A percentile compares a stretch with the other conserved stretches of the same genome.
Conservation (phyloP, 306 rosid genomes). For the Gleditsia sinensis region DNA sequence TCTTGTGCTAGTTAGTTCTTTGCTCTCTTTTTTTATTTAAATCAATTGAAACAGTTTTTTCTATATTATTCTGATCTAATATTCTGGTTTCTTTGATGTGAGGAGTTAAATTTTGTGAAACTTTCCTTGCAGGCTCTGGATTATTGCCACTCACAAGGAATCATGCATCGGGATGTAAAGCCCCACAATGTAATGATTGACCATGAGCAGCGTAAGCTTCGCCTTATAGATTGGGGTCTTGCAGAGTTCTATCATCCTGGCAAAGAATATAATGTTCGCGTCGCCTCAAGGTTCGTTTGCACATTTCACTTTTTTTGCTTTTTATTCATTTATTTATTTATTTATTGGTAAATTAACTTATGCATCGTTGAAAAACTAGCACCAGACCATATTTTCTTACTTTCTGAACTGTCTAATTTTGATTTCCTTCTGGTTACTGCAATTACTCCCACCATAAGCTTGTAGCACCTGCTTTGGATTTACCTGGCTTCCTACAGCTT, state of each 20-base stretch:
- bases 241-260: slow-evolving; percentile 65
- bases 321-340: not conserved
- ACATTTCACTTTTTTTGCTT: slow-evolving; percentile 9
- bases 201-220: slow-evolving; percentile 65
- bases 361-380: slow-evolving; percentile 1
- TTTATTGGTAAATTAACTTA: too few relatives aligned
- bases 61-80: not conserved
- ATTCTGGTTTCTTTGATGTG: slow-evolving; percentile 12
- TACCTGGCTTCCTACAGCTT: not conserved
- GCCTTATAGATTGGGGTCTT: slow-evolving; percentile 63
- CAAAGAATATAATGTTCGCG: slow-evolving; percentile 60
- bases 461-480: not conserved
- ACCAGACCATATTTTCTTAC: not conserved
- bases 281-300: slow-evolving; percentile 55
- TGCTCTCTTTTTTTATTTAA: not conserved
- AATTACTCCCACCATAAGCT: not conserved
- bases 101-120: slow-evolving; percentile 23
- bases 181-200: slow-evolving; percentile 71
- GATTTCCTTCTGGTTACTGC: slow-evolving; percentile 18
- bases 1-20: slow-evolving; percentile 3
- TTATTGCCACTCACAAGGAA: slow-evolving; percentile 67
- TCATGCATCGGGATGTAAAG: slow-evolving; percentile 69
- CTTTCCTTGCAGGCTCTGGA: slow-evolving; percentile 50
- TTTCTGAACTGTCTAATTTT: not conserved
- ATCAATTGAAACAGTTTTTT: slow-evolving; percentile 3